Evolutionary conservation across 2,329 filamentous ascomycete species (phyloP), one percentile per base, ranked within the genome.

Genomic region (Phoma herbarum): DNA sequence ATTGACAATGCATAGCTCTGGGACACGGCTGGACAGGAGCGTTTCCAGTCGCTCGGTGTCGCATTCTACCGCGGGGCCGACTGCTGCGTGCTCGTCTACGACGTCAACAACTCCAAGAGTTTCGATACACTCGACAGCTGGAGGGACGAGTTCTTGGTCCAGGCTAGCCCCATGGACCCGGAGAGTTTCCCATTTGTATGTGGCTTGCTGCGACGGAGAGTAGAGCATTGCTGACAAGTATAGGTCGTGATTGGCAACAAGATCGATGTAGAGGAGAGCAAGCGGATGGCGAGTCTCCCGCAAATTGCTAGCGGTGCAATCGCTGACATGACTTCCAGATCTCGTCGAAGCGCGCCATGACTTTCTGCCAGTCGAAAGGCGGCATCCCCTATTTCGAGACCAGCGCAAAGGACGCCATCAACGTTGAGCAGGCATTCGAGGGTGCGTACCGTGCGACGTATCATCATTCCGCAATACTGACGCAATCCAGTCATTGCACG

Each of bases 381-480:
- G 92, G 92, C 60, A 97, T 99, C 66, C 95, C 95, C 18, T 99
- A 99, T 80, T 99, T 99, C 74, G 95, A 99, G 86, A 99, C 95
- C 18, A 97, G 93, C 80, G 95, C 95, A 61, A 99, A 99, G 83
- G 95, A 99, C 79, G 95, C 94, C 60, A 90, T 97, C 80, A 99
- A 99, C 75, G 95, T 99, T 42, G 95, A 99, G 80, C 93, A 91
- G 75, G 89, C 89, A 44, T 92, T 92, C 67, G 85, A 87, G 75
- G 84, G 85, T 86, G 74, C 67, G 75, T 43, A 28, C 9, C 11
- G 42, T 20, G n/a, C 2, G 11, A 35, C 5, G 4, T 0, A 5
- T 11, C 2, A 26, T 20, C 4, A 26, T 9, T 33, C 22, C 11
- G 29, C 14, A 23, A 52, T 44, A 18, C 56, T 66, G 44, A 63